These are phyloP conservation scores for Grifola frondosa DNA, from an alignment of 1,284 basidiomycete genomes.

Conservation along the genomic window DNA sequence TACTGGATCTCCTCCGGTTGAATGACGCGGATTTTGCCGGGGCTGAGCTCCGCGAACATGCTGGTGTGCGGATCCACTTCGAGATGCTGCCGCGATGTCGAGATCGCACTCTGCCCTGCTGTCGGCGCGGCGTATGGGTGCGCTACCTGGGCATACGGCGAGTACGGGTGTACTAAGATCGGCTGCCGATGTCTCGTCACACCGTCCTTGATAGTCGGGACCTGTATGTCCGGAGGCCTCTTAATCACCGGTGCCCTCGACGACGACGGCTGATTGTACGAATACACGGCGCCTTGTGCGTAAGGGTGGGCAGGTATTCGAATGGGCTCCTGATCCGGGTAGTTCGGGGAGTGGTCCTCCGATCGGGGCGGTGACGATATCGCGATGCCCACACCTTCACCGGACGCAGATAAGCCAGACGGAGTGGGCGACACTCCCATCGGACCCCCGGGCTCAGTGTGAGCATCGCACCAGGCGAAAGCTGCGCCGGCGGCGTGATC, in stretches of 20 bases:
- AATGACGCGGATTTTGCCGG: conserved; percentile 50
- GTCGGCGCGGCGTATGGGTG: conserved; percentile 35
- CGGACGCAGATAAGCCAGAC: conserved; percentile 27
- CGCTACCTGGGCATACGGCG: conserved; percentile 37
- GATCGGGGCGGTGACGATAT: conserved; percentile 56
- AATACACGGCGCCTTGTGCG: conserved; percentile 45
- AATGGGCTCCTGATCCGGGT: conserved; percentile 33
- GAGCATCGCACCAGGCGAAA: not conserved
- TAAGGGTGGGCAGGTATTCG: conserved; percentile 56
- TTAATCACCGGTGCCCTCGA: conserved; percentile 9
- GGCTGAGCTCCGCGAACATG: conserved; percentile 55
- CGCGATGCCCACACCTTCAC: conserved; percentile 60
- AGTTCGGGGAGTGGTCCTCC: conserved; percentile 32
- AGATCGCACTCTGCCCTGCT: not conserved
- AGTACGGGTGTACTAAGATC: conserved; percentile 35
- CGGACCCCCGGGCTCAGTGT: conserved; percentile 8
- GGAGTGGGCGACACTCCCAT: conserved; percentile 32
- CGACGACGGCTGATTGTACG: conserved; percentile 18
- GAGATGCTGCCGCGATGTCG: conserved; percentile 13
- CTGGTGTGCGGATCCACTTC: conserved; percentile 41
- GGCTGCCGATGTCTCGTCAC: conserved; percentile 51
- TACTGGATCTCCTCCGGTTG: conserved; percentile 51
- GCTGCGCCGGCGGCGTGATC: conserved; percentile 13
- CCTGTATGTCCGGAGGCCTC: no score
- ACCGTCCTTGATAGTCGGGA: conserved; percentile 33